Evolutionary conservation across 306 rosid species (phyloP).

Genomic region (Fagus crenata): DNA sequence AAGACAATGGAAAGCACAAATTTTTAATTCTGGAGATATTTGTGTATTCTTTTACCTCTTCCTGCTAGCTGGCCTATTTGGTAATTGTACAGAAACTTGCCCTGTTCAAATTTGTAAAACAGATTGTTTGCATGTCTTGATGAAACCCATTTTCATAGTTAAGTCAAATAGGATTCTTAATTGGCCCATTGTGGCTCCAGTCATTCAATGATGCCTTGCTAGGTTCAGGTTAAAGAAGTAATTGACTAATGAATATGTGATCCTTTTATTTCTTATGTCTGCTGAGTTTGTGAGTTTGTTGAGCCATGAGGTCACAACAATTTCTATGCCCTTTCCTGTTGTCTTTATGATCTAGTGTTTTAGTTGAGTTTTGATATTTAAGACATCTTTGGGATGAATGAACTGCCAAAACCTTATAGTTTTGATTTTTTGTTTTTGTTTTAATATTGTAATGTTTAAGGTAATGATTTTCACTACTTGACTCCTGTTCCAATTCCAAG

Average conservation of each 20-base stretch:
- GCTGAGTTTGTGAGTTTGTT: not conserved
- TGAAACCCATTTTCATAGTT: constrained; percentile 1
- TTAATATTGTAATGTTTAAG: too few relatives aligned
- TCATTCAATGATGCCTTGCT: not conserved
- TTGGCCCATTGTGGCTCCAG: constrained; percentile 1
- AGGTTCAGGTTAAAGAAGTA: not conserved
- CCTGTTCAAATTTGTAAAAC: constrained; percentile 1
- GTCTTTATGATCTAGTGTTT: not conserved
- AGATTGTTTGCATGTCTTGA: not conserved
- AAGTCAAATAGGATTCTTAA: constrained; percentile 1
- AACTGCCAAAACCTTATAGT: not conserved
- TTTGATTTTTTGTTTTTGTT: not conserved
- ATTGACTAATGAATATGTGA: not conserved
- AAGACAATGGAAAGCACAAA: constrained; percentile 30
- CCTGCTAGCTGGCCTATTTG: not conserved
- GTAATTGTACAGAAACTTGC: not conserved
- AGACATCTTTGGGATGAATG: not conserved
- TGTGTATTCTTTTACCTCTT: not conserved
- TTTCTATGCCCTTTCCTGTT: not conserved
- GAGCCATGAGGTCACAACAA: not conserved
- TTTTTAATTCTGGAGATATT: constrained; percentile 4
- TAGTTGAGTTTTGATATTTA: not conserved
- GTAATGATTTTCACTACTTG: constrained; percentile 2
- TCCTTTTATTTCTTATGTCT: not conserved
- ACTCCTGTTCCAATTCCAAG: constrained; percentile 38